Evolutionary conservation across 805 yeast genomes (phyloP), one percentile per base, ranked within the genome.

Genomic region (Hemisphaericaspora nanyangensis): DNA sequence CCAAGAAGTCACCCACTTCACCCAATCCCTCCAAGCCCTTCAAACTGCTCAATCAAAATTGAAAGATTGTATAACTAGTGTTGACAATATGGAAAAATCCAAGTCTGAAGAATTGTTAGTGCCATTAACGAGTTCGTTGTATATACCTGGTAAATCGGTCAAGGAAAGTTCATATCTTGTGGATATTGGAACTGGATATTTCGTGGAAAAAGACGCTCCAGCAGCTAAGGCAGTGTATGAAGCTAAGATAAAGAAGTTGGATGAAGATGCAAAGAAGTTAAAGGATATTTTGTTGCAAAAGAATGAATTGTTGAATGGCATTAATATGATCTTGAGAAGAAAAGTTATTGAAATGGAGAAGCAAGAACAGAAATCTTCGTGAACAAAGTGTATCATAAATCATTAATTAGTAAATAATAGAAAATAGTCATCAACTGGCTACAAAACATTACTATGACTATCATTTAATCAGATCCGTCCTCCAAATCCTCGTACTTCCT

Each of bases 111-210:
- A 77, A 25, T 58, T 91, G 16, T 67, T 93, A 46, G 87, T 93
- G 1, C 99, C 99, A 5, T 71, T 95, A 44, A 87, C 98, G 0
- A 73, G 89, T 15, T 87, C 96, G 0, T 66, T 93, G 29, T 93
- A 93, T 50, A 83, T 93, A 19, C 95, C 96, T 4, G 99, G 98
- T 2, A 76, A 69, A 38, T 73, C 86, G 37, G 69, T 72, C 31
- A 78, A 83, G 42, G 74, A 74, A 37, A 74, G 81, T 43, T 79
- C 74, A 42, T 93, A 83, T 52, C 69, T 93, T 57, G 96, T 93
- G 7, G 99, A 93, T 56, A 82, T 93, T 18, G 99, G 99, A 26
- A 93, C 99, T 0, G 98, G 98, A 2, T 93, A 93, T 58, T 93
- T 76, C 56, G 90, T 89, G 13, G 96, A 88, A 56, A 93, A 93